These are phyloP conservation scores for Huntiella moniliformis DNA, from an alignment of 2,329 filamentous ascomycete species.

Conservation along the genomic window DNA sequence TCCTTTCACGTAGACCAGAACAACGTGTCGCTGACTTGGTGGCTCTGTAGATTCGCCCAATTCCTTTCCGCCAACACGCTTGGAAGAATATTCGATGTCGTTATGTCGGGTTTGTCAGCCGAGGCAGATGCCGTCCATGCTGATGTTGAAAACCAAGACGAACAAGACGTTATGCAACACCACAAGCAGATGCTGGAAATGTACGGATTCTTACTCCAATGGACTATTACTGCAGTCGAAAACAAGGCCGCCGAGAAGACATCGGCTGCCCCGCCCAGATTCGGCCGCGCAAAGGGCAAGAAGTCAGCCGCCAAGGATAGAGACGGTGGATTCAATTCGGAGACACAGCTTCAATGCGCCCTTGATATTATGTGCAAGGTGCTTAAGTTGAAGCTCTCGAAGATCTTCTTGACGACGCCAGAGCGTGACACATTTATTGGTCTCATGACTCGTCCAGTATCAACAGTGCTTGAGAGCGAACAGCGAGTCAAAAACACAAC, in stretches of 20 bases:
- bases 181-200: slow-evolving; percentile 88
- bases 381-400: slow-evolving; percentile 74
- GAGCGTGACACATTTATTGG: slow-evolving; percentile 90
- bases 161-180: slow-evolving; percentile 67
- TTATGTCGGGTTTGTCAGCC: slow-evolving; percentile 67
- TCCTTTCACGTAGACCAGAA: slow-evolving; percentile 18
- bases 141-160: slow-evolving; percentile 70
- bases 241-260: slow-evolving; percentile 84
- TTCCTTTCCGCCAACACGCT: slow-evolving; percentile 64
- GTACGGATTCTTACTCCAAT: slow-evolving; percentile 85
- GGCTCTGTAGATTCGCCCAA: slow-evolving; percentile 47
- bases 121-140: slow-evolving; percentile 72
- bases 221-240: slow-evolving; percentile 89
- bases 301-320: slow-evolving; percentile 39
- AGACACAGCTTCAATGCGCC: slow-evolving; percentile 67
- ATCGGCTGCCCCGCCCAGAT: slow-evolving; percentile 43
- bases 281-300: slow-evolving; percentile 63
- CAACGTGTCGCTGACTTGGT: too few relatives aligned
- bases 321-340: slow-evolving; percentile 74
- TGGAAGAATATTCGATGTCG: slow-evolving; percentile 81
- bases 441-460: slow-evolving; percentile 79
- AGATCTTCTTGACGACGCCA: slow-evolving; percentile 89
- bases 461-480: slow-evolving; percentile 86
- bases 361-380: slow-evolving; percentile 94
- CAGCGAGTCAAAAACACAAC: slow-evolving; percentile 72